A percentile compares a stretch with the other conserved stretches of the same genome.
Conservation (phyloP, 2,329 filamentous ascomycete genomes). For the Ambrosiella beaveri region DNA sequence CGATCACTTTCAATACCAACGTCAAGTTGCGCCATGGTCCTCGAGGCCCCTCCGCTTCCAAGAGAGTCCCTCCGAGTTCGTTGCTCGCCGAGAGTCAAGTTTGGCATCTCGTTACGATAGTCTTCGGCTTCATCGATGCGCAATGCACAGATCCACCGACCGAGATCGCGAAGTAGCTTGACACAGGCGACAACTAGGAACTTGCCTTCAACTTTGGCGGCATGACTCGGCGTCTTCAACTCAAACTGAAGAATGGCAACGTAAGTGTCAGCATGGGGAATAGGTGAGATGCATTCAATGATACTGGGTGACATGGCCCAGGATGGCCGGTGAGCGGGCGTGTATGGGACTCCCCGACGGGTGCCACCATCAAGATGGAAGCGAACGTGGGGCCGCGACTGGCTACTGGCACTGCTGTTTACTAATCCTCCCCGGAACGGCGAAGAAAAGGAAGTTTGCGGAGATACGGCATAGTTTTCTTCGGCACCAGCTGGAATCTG, state of each 20-base stretch:
- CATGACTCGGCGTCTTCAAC: conserved; percentile 8
- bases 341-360: conserved; percentile 7
- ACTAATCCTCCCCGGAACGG: not conserved
- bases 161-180: not conserved
- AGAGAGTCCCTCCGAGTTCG: not conserved
- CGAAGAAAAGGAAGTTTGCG: not conserved
- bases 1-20: conserved; percentile 11
- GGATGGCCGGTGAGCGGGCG: conserved; percentile 7
- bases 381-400: conserved; percentile 5
- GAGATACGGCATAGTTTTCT: not conserved
- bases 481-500: conserved; percentile 4
- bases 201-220: conserved; percentile 10
- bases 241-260: conserved; percentile 11
- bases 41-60: not conserved
- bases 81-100: not conserved
- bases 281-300: conserved; percentile 8
- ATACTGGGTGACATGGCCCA: conserved; percentile 4
- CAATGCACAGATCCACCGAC: conserved; percentile 12
- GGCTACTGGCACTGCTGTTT: not conserved
- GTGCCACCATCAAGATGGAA: conserved; percentile 7
- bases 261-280: conserved; percentile 11
- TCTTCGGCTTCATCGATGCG: conserved; percentile 10
- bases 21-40: conserved; percentile 8
- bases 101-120: conserved; percentile 12
- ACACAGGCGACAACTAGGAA: conserved; percentile 12